Base-by-base conservation (phyloP, 345 rosid species). In the Conringia planisiliqua region DNA sequence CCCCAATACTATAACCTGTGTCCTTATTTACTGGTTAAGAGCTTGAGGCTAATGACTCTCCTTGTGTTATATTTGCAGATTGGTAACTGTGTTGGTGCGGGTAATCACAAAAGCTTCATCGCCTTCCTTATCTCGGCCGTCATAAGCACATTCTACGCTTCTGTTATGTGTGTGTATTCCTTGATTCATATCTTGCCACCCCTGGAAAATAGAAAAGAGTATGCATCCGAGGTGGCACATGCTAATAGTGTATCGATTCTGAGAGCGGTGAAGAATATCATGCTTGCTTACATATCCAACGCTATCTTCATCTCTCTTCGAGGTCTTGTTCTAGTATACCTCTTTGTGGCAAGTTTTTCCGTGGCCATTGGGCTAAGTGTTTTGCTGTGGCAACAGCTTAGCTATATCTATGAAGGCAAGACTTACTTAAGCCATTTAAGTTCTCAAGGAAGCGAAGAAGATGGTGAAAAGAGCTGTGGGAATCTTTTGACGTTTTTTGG, bases 71-170 rank as follows among this genome's bases (percentile, higher is more conserved):
- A 40, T 66, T 39, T 86, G 83, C 91, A 94, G 98, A 94, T 94
- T 73, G 98, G 98, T 68, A 91, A 94, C 71, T 94, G 97, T 61
- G 95, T 94, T 29, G 98, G 97, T 18, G 97, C 93, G 29, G 87
- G 86, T 47, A 94, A 94, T 80, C 98, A 91, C 62, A 82, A 83
- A 20, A 76, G 82, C 62, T 87, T 86, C 75, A 71, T 86, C 30
- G 69, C 80, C 59, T 94, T 89, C 84, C 98, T 91, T 72, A 80
- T 89, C 24, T 87, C 89, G 16, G 85, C 93, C 5, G 74, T 94
- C 58, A 52, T 77, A 70, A 82, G 89, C 75, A 83, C 84, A 38
- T 20, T 72, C 58, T 86, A 86, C 12, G 86, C 86, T 51, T 29
- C 84, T 42, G 57, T 58, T 51, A 79, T 85, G 85, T 84, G 86